Evolutionary conservation across 1,284 basidiomycete species (phyloP).

Genomic region (Blastosporella zonata): DNA sequence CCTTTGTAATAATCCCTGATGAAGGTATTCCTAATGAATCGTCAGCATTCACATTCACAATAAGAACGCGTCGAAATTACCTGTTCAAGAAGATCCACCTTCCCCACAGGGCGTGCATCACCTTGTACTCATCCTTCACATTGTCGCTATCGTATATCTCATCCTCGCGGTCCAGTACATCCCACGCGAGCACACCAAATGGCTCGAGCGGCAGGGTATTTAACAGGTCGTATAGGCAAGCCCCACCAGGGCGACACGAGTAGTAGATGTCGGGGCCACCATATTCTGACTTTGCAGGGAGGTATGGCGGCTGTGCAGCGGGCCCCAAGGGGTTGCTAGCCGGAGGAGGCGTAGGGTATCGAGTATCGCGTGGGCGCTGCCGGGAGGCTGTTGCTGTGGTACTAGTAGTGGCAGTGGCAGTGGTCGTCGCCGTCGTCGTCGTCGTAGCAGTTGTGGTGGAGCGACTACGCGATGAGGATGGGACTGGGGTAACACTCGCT

Average conservation of each 20-base stretch:
- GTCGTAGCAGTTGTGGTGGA: conserved; percentile 13
- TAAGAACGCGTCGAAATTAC: conserved; percentile 39
- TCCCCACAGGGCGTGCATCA: conserved; percentile 72
- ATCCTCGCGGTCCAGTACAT: conserved; percentile 65
- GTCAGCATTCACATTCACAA: neutral
- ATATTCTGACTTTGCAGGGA: conserved; percentile 45
- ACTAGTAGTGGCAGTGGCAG: neutral
- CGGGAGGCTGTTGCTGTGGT: conserved; percentile 2
- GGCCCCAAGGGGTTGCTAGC: conserved; percentile 47
- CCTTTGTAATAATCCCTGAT: conserved; percentile 53
- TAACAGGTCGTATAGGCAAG: conserved; percentile 61
- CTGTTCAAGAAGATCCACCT: conserved; percentile 67
- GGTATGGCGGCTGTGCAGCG: conserved; percentile 48
- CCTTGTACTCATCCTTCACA: conserved; percentile 67
- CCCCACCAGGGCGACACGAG: conserved; percentile 64
- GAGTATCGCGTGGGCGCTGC: conserved; percentile 21
- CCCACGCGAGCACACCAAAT: conserved; percentile 65
- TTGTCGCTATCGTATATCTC: conserved; percentile 68
- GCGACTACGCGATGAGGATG: conserved; percentile 12
- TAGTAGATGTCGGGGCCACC: conserved; percentile 43
- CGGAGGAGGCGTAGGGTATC: conserved; percentile 42
- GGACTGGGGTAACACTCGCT: conserved; percentile 4
- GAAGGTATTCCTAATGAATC: conserved; percentile 43
- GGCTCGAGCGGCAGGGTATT: conserved; percentile 52
- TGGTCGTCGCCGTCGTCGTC: conserved; percentile 12